Conservation (phyloP, 2,329 filamentous ascomycete species). For the Paracamarosporium sp. region DNA sequence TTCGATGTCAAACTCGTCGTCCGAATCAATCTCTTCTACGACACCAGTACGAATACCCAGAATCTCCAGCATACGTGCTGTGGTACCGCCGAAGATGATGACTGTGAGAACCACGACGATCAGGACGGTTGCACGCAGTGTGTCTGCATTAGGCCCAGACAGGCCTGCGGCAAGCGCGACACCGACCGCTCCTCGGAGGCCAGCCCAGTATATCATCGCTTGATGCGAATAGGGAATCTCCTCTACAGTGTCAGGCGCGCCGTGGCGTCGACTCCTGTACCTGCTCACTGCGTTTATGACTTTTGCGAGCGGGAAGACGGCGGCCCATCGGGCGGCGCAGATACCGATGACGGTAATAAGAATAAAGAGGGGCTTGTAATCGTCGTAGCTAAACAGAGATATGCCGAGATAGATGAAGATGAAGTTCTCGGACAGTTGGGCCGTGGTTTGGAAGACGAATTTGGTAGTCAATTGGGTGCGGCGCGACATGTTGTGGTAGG, state of each 20-base stretch:
- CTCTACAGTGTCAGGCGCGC: conserved; percentile 74
- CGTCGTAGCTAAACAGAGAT: conserved; percentile 89
- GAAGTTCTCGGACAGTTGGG: conserved; percentile 97
- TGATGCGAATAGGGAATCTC: conserved; percentile 95
- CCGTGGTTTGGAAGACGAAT: conserved; percentile 93
- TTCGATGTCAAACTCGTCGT: conserved; percentile 98
- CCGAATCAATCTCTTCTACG: conserved; percentile 94
- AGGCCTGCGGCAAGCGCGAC: conserved; percentile 92
- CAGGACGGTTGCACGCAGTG: conserved; percentile 91
- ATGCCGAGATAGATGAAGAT: conserved; percentile 99
- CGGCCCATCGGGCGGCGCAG: conserved; percentile 88
- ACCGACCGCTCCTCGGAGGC: conserved; percentile 91
- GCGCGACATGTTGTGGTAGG: conserved; percentile 99
- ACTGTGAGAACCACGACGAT: conserved; percentile 97
- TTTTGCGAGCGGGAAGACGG: conserved; percentile 90
- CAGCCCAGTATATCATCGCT: conserved; percentile 99
- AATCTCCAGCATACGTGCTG: conserved; percentile 96
- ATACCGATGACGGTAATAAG: conserved; percentile 91
- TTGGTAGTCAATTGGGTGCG: conserved; percentile 97
- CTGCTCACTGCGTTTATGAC: conserved; percentile 92
- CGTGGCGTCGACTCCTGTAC: conserved; percentile 79
- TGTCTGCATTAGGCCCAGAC: conserved; percentile 79
- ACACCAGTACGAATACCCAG: conserved; percentile 95
- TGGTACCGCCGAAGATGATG: conserved; percentile 98
- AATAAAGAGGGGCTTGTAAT: conserved; percentile 94